These are phyloP conservation scores for Dicorynia guianensis DNA, from an alignment of 306 rosid genomes.

Conservation along the genomic window DNA sequence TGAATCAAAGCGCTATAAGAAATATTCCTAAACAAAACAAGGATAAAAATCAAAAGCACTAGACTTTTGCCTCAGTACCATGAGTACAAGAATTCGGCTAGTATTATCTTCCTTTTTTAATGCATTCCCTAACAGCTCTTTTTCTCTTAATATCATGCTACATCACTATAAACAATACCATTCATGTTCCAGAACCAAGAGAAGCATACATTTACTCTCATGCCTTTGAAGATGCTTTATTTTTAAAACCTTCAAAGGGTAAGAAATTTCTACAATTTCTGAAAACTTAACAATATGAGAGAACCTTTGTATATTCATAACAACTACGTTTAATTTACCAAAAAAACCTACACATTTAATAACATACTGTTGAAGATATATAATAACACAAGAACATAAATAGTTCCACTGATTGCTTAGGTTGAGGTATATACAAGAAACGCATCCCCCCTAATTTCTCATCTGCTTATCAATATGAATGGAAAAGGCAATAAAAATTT, in stretches of 20 bases:
- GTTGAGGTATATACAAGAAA: conserved; percentile 13
- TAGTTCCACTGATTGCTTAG: conserved; percentile 26
- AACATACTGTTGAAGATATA: conserved; percentile 21
- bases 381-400: conserved; percentile 18
- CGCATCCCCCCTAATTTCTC: conserved; percentile 6
- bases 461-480: conserved; percentile 24
- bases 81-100: conserved; percentile 1
- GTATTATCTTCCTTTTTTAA: conserved; percentile 24
- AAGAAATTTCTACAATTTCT: background rate
- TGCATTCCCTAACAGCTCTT: conserved; percentile 24
- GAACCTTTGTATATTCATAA: conserved; percentile 26
- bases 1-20: conserved; percentile 1
- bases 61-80: background rate
- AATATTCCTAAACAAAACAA: conserved; percentile 23
- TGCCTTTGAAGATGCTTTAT: conserved; percentile 17
- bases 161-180: conserved; percentile 23
- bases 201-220: background rate
- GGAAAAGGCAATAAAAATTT: conserved; percentile 19
- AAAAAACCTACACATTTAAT: background rate
- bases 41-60: background rate
- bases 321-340: conserved; percentile 11
- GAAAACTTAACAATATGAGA: background rate
- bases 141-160: conserved; percentile 27
- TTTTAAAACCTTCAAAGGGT: background rate
- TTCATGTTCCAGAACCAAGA: conserved; percentile 23